A percentile compares a stretch with the other conserved stretches of the same genome.
phyloP scores from a whole-genome alignment of 2,329 filamentous ascomycete species.

The Orbilia brochopaga region DNA sequence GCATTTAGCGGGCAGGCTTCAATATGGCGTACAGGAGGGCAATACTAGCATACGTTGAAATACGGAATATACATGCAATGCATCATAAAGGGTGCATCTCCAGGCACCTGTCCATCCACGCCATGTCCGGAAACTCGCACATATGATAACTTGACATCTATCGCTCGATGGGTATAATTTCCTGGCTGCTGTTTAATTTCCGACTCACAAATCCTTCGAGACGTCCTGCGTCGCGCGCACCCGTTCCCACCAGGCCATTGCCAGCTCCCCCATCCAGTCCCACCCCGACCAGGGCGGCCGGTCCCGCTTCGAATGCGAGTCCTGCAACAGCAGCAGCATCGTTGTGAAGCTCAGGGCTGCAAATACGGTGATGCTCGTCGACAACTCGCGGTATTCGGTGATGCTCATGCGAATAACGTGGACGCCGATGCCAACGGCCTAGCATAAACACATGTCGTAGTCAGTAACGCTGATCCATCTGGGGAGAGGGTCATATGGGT shows the following conservation, averaged over 20 bases:
- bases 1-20: background rate
- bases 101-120: constrained; percentile 2
- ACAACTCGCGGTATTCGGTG: constrained; percentile 49
- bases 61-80: background rate
- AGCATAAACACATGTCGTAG: constrained; percentile 11
- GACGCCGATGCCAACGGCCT: constrained; percentile 45
- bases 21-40: no score
- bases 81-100: background rate
- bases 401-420: constrained; percentile 52
- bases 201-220: constrained; percentile 16
- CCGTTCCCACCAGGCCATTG: constrained; percentile 40
- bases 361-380: constrained; percentile 48
- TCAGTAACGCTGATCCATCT: background rate
- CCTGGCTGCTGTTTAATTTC: background rate
- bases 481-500: no score
- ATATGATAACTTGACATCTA: no score
- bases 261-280: constrained; percentile 34
- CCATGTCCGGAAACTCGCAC: background rate
- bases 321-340: constrained; percentile 44
- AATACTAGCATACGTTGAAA: no score
- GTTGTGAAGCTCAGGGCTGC: constrained; percentile 38
- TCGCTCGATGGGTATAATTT: no score
- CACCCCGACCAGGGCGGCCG: constrained; percentile 43
- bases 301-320: constrained; percentile 39
- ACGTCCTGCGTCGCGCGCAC: constrained; percentile 21